Conservation (phyloP, 2,329 filamentous ascomycete genomes). For the Xylariaceae sp. region DNA sequence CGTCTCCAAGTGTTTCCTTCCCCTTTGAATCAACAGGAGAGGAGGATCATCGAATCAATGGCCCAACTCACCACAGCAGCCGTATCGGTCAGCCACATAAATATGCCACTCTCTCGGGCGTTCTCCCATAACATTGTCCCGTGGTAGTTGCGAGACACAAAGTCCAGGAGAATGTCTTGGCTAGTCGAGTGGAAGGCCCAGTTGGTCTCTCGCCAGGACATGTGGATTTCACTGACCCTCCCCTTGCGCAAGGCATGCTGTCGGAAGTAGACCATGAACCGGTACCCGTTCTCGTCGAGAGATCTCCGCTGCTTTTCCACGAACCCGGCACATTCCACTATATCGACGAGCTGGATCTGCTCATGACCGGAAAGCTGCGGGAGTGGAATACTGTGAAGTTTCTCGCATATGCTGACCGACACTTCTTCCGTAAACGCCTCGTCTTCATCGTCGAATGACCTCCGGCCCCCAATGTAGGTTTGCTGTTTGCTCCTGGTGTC, state of each 20-base stretch:
- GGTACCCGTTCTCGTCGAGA: conserved; percentile 82
- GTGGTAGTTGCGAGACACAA: conserved; percentile 74
- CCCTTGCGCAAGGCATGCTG: conserved; percentile 69
- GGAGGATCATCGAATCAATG: background rate
- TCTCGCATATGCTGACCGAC: conserved; percentile 66
- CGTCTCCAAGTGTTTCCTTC: background rate
- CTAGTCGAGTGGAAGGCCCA: conserved; percentile 82
- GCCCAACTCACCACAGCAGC: conserved; percentile 61
- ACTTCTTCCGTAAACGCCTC: conserved; percentile 66
- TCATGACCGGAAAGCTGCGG: conserved; percentile 78
- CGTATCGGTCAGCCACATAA: conserved; percentile 86
- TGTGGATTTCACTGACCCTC: conserved; percentile 57
- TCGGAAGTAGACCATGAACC: conserved; percentile 82
- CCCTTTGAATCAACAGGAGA: background rate
- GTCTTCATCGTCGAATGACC: conserved; percentile 46
- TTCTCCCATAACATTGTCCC: conserved; percentile 78
- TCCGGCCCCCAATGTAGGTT: conserved; percentile 35
- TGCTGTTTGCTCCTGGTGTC: conserved; percentile 24
- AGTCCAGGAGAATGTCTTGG: conserved; percentile 83
- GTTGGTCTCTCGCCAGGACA: conserved; percentile 74
- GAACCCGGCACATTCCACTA: conserved; percentile 75
- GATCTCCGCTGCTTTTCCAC: conserved; percentile 84
- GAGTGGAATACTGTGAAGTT: conserved; percentile 67
- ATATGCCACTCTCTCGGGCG: conserved; percentile 80
- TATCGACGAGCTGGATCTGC: conserved; percentile 79